A percentile compares a stretch with the other conserved stretches of the same genome.
phyloP scores from a whole-genome alignment of 306 rosid species.

The Senna siamea region DNA sequence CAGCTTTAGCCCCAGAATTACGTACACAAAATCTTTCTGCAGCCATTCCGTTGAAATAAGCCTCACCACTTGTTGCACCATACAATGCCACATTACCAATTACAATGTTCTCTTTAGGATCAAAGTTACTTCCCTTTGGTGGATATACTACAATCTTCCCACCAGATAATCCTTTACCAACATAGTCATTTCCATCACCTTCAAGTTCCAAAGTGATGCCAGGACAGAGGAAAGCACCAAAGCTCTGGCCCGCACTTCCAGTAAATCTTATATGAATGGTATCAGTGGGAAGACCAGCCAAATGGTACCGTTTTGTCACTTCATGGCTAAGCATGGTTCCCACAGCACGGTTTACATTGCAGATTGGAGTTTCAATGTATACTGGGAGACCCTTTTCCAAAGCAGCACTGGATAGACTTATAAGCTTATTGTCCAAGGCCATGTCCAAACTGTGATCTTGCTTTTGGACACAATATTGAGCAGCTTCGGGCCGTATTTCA shows the following conservation, averaged over 20 bases:
- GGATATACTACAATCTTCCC: conserved; percentile 95
- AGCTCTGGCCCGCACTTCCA: conserved; percentile 98
- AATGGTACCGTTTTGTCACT: conserved; percentile 82
- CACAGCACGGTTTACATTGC: conserved; percentile 88
- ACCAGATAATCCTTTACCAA: conserved; percentile 96
- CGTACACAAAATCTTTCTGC: conserved; percentile 99
- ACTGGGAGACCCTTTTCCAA: conserved; percentile 87
- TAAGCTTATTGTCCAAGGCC: conserved; percentile 88
- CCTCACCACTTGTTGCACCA: conserved; percentile 95
- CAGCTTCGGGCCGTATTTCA: conserved; percentile 91
- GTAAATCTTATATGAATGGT: conserved; percentile 81
- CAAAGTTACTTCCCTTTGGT: conserved; percentile 80
- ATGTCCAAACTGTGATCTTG: conserved; percentile 94
- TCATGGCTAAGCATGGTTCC: conserved; percentile 99
- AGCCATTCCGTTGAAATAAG: conserved; percentile 99
- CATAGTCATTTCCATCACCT: conserved; percentile 97
- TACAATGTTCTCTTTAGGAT: conserved; percentile 90
- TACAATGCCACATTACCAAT: conserved; percentile 96
- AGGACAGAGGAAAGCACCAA: conserved; percentile 98
- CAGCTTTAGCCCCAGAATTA: conserved; percentile 95
- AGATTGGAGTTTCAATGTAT: conserved; percentile 78
- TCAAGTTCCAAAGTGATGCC: conserved; percentile 95
- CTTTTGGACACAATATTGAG: conserved; percentile 89
- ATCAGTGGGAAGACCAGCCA: conserved; percentile 90
- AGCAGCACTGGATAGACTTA: conserved; percentile 72